Base-by-base conservation (phyloP, 2,329 filamentous ascomycete species). In the Pseudopyricularia cyperi region DNA sequence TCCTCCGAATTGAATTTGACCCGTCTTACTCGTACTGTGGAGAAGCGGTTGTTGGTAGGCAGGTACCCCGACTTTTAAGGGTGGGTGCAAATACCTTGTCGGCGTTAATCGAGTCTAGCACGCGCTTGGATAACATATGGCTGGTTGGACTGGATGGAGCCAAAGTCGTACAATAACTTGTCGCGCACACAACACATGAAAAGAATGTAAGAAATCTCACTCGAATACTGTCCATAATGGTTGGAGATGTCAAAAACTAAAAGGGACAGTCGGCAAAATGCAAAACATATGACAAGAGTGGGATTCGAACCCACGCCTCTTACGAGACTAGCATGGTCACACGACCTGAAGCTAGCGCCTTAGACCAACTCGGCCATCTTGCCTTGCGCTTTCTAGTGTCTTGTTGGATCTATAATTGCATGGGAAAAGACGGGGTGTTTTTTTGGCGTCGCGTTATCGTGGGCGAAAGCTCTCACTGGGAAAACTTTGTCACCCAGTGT, bases 331-430 rank as follows among this genome's bases (percentile, higher is more conserved):
- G 49, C 49, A 51, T 42, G 8, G 1, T 7, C 7, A 42, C 9
- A 4, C 22, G 39, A 46, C 52, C 52, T 52, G 52, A 52, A 52
- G 52, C 52, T 52, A 52, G 52, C 52, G 52, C 52, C 52, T 52
- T 52, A 52, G 52, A 52, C 52, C 52, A 30, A 46, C 52, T 53
- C 52, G 48, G 52, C 52, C 52, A 53, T 51, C 48, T 53, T 46
- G 42, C 52, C 52, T 24, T 52, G 17, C 17, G 8, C 2, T 8
- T 1, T 2, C n/a, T 3, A 4, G 7, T 14, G 17, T 42, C 4
- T 5, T 17, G n/a, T n/a, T n/a, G n/a, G n/a, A n/a, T n/a, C n/a
- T n/a, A n/a, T 42, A 19, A 5, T 11, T 19, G 11, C 17, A 11
- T 42, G 22, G 11, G n/a, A 42, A 22, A 19, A 22, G 17, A 6